Conservation (phyloP, 2,329 filamentous ascomycete genomes). For the Pseudogymnoascus sp. region DNA sequence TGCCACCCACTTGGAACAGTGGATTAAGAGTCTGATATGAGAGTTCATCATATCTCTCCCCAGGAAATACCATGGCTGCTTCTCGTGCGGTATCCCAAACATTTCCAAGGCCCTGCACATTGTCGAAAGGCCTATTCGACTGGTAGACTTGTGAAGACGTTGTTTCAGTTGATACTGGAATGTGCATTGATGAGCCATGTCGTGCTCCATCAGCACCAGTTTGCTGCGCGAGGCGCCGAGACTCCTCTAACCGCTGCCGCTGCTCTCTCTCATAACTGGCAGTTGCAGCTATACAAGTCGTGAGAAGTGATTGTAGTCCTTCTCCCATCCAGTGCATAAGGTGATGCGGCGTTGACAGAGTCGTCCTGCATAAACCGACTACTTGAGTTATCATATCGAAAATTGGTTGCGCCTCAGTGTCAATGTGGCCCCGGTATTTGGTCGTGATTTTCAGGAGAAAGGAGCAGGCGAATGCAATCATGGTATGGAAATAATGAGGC, state of each 20-base stretch:
- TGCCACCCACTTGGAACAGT: background rate
- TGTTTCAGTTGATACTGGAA: background rate
- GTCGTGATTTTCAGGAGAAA: slow-evolving; percentile 29
- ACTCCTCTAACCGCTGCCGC: background rate
- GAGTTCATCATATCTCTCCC: background rate
- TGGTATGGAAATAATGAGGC: slow-evolving; percentile 29
- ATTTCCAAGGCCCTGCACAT: background rate
- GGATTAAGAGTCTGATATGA: background rate
- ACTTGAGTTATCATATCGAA: background rate
- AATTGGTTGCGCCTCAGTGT: slow-evolving; percentile 22
- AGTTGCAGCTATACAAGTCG: background rate
- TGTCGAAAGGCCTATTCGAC: background rate
- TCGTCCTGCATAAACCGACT: background rate
- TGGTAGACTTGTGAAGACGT: background rate
- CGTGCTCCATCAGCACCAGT: no score
- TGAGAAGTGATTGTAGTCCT: background rate
- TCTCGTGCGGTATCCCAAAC: background rate
- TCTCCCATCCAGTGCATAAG: background rate
- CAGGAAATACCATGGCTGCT: background rate
- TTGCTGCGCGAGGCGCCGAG: background rate
- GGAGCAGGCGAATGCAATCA: slow-evolving; percentile 28
- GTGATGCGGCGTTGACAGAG: background rate
- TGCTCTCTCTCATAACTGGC: background rate
- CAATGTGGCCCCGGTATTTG: slow-evolving; percentile 28
- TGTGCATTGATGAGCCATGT: background rate